Percentiles rank a stretch among this genome's conserved stretches.
Evolutionary conservation across 805 yeast genomes (phyloP).

Genomic region (Jamesozyma hellenica): DNA sequence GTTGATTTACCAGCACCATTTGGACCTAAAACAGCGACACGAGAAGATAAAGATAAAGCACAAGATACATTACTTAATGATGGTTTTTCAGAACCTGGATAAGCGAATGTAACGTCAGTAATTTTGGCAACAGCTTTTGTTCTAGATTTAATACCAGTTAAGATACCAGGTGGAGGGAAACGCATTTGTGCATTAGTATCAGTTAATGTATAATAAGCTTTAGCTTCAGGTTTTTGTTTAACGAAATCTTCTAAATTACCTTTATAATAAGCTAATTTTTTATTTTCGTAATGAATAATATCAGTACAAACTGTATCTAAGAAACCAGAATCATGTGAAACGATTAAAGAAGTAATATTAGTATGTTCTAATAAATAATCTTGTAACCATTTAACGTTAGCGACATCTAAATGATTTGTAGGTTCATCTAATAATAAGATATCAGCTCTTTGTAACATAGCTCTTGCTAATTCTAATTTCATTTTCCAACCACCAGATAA

Average conservation of each 20-base stretch:
- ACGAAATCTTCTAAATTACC: slow-evolving; percentile 93
- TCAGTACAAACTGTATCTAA: slow-evolving; percentile 93
- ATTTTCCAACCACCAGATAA: slow-evolving; percentile 99
- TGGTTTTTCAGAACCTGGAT: slow-evolving; percentile 84
- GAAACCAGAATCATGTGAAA: slow-evolving; percentile 96
- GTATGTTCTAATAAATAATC: slow-evolving; percentile 75
- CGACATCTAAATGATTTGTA: slow-evolving; percentile 93
- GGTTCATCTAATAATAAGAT: slow-evolving; percentile 93
- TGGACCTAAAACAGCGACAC: slow-evolving; percentile 95
- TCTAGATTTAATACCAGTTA: slow-evolving; percentile 92
- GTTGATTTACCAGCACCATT: slow-evolving; percentile 99
- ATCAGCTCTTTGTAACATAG: slow-evolving; percentile 96
- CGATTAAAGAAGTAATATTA: slow-evolving; percentile 87
- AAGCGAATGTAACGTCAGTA: slow-evolving; percentile 73
- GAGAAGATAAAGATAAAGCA: slow-evolving; percentile 87
- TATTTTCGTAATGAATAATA: slow-evolving; percentile 91
- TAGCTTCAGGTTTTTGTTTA: slow-evolving; percentile 88
- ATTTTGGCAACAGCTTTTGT: slow-evolving; percentile 89
- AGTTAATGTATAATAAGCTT: slow-evolving; percentile 86
- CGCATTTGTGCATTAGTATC: slow-evolving; percentile 93
- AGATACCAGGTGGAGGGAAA: slow-evolving; percentile 96
- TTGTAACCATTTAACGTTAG: slow-evolving; percentile 87
- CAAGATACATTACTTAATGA: slow-evolving; percentile 72
- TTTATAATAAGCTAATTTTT: slow-evolving; percentile 87
- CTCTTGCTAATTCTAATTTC: slow-evolving; percentile 97